Base-by-base conservation (phyloP, 2,329 filamentous ascomycete genomes). In the Aspergillus pseudoviridinutans region DNA sequence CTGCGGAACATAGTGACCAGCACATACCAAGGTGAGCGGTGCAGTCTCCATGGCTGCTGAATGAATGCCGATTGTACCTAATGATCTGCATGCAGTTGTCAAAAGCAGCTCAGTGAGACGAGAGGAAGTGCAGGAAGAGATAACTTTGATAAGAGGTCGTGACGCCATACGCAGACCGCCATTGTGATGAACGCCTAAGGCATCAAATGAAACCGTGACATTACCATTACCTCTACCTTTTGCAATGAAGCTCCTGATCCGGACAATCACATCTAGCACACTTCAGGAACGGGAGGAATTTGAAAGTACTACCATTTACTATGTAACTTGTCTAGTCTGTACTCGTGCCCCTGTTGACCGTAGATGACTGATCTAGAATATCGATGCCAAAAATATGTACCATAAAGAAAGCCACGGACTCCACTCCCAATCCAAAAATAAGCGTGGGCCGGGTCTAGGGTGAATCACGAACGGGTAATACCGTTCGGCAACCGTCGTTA, bases 41-140 rank as follows among this genome's bases (percentile, higher is more conserved):
- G 89, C 84, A 29, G 83, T 80, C 70, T 92, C 89, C 89, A 92
- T 91, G 55, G 44, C 61, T 59, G 51, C 41, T 12, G 42, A 24
- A 17, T 25, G 5, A 38, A 27, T 14, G 8, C 38, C 10, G 14
- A n/a, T 17, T 38, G 28, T 24, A 49, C 20, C 24, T 25, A 29
- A 29, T 17, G 27, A 47, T 50, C 9, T 38, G 44, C 46, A 20
- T 12, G 24, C 4, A 24, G 25, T 14, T 46, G 5, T 27, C 14
- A 24, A 24, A 14, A 47, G 24, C 10, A 14, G 35, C 51, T 51
- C 42, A 51, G 55, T 51, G 50, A 24, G 22, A 59, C 41, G 56
- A 54, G 22, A 54, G 42, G 29, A 27, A 29, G 8, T 25, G 3
- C 7, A 53, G 10, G 10, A 32, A 51, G 29, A 7, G 32, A 51